Evolutionary conservation across 345 rosid species (phyloP).

Genomic region (Laguncularia racemosa): DNA sequence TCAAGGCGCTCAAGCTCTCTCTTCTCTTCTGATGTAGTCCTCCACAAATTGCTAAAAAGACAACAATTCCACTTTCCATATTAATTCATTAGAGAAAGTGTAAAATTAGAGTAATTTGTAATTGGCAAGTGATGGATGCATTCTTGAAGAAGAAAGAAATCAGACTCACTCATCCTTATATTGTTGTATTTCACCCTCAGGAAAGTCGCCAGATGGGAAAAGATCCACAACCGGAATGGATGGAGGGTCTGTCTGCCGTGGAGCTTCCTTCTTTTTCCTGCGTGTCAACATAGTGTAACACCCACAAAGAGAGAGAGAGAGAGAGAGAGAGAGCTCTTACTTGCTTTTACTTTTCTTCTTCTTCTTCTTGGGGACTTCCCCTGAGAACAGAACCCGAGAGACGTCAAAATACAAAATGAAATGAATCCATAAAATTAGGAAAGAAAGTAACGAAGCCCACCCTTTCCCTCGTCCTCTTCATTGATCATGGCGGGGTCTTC

Average conservation of each 20-base stretch:
- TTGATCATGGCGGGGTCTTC: conserved; percentile 1
- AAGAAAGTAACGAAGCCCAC: neutral
- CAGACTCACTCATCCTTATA: conserved; percentile 85
- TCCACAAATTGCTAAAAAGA: conserved; percentile 73
- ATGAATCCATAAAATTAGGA: neutral
- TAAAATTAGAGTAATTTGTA: no score
- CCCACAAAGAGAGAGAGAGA: conserved; percentile 1
- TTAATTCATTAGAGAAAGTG: neutral
- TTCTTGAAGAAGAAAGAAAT: conserved; percentile 1
- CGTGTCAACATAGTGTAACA: conserved; percentile 8
- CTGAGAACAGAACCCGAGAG: neutral
- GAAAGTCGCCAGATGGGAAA: conserved; percentile 91
- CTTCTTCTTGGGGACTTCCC: conserved; percentile 72
- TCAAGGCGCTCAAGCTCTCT: conserved; percentile 81
- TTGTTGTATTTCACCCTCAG: conserved; percentile 97
- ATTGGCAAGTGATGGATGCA: neutral
- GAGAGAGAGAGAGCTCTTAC: conserved; percentile 35
- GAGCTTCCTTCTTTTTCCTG: conserved; percentile 82
- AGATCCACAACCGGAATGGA: conserved; percentile 65
- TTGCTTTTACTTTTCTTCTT: conserved; percentile 97
- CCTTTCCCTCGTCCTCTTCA: neutral
- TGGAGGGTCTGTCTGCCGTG: conserved; percentile 84
- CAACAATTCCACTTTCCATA: neutral
- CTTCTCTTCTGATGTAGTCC: conserved; percentile 94
- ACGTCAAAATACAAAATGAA: neutral